These are phyloP conservation scores for Zygotorulaspora mrakii DNA, from an alignment of 1,139 yeast species.

Conservation along the genomic window DNA sequence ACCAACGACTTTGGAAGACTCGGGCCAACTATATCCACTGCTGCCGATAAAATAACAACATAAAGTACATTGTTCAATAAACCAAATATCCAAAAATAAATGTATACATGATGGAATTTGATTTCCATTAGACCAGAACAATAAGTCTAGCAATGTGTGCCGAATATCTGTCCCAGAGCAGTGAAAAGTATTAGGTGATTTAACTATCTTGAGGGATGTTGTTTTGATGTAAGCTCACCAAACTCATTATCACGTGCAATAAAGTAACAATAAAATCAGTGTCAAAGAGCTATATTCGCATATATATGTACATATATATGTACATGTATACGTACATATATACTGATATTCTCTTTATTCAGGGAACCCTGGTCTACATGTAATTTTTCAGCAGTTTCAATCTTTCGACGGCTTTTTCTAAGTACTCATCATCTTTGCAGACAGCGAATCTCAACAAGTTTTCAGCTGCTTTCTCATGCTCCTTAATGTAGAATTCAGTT, in stretches of 20 bases:
- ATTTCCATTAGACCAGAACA: conserved; percentile 4
- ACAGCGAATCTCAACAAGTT: conserved; percentile 90
- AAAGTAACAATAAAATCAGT: too few relatives aligned
- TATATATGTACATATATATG: background rate
- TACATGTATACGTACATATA: background rate
- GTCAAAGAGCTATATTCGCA: background rate
- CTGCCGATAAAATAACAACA: conserved; percentile 88
- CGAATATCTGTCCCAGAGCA: too few relatives aligned
- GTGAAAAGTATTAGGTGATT: too few relatives aligned
- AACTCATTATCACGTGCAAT: background rate
- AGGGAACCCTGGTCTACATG: conserved; percentile 26
- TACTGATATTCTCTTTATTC: background rate
- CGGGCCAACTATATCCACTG: conserved; percentile 85
- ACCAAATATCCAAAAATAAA: conserved; percentile 78
- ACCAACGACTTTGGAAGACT: conserved; percentile 81
- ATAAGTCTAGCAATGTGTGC: too few relatives aligned
- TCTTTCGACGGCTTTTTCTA: conserved; percentile 77
- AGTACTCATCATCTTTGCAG: conserved; percentile 80
- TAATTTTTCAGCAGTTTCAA: conserved; percentile 66
- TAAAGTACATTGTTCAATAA: conserved; percentile 82
- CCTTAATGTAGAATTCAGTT: conserved; percentile 76
- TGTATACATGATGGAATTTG: conserved; percentile 36
- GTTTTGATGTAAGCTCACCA: too few relatives aligned
- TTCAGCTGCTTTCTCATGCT: conserved; percentile 72
- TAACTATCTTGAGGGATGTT: too few relatives aligned